Base-by-base conservation (phyloP, 2,329 filamentous ascomycete species). In the Neospermospora avenae region DNA sequence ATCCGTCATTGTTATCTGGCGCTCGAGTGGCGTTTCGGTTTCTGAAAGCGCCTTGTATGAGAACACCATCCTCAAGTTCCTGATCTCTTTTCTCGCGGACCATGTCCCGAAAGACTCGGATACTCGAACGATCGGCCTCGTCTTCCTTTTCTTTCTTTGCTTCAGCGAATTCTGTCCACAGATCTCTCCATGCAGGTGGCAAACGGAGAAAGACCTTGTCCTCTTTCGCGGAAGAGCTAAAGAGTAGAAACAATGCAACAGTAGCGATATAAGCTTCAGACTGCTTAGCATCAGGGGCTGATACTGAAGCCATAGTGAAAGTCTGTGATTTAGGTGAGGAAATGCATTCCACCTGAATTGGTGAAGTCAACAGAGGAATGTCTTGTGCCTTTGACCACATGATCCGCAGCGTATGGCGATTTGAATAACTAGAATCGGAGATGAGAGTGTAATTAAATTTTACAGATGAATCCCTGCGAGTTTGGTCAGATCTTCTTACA, bases 201-300 rank as follows among this genome's bases (percentile, higher is more conserved):
- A 99, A 78, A 54, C 90, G 84, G 63, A 96, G 73, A 61, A 88
- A 88, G 2, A 91, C 84, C 72, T 96, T 98, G 64, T 96, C 91
- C 70, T 98, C 93, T 68, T 91, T 95, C 0, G 84, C 76, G 16
- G 86, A 90, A n/a, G 84, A 82, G 1, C 86, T 85, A 65, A 92
- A 96, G 0, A 96, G 80, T 42, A 90, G 81, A 72, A 96, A 97
- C 1, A 99, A 77, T 1, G 89, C 91, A 13, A 85, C 81, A 0
- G 92, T 96, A 5, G 92, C 90, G 44, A 95, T 82, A 67, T 88
- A 98, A 1, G 88, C 87, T 73, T 98, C 93, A 5, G 95, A 96
- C 72, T 99, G 93, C 65, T 87, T 85, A 13, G 80, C 67, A 56
- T 91, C 88, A 0, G 91, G 85, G 0, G 91, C 88, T 11, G 91